Base-by-base conservation (phyloP, 768 basidiomycete species). In the Hypholoma sublateritium region DNA sequence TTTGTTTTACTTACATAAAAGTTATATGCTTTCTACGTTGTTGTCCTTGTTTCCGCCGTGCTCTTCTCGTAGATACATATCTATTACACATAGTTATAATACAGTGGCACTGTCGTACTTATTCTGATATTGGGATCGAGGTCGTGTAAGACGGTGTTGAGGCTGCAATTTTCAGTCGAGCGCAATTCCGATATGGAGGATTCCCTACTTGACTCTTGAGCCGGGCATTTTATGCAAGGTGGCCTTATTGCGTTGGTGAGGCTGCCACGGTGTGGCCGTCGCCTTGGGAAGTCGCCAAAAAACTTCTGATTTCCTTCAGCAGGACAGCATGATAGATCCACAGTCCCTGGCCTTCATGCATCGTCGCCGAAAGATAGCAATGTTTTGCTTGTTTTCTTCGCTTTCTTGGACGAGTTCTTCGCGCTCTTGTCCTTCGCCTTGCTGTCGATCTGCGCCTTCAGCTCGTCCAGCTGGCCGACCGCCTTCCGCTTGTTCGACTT, bases 311-410 rank as follows among this genome's bases (percentile, higher is more conserved):
- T 32, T 32, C 28, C 28, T 32, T 32, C 28, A 32, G 5, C 3
- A 5, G 6, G 28, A 32, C 9, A 32, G 28, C 28, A 32, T n/a
- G n/a, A n/a, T n/a, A 32, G 5, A 32, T 22, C 14, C 16, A 16
- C 21, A 19, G 9, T 8, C 11, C n/a, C 7, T 24, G 32, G 28
- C 22, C 22, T 5, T 74, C 61, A 83, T 39, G 82, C 73, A 54
- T 83, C 84, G 60, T 86, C 84, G 9, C 78, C 81, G 59, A 87
- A 87, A 0, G 85, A 87, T 7, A 87, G 73, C 36, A 82, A 55
- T 5, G 74, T 71, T 60, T 79, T 82, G 60, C 68, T 77, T 43
- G 68, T 65, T 64, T 79, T 79, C 72, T 86, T 89, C 3, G 73
- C 50, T 62, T 86, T 88, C 67, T 80, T 84, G 11, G 73, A 61